A percentile compares a stretch with the other conserved stretches of the same genome.
These are phyloP conservation scores for Apiotrichum veenhuisii DNA, from an alignment of 1,284 basidiomycete genomes.

Conservation along the genomic window DNA sequence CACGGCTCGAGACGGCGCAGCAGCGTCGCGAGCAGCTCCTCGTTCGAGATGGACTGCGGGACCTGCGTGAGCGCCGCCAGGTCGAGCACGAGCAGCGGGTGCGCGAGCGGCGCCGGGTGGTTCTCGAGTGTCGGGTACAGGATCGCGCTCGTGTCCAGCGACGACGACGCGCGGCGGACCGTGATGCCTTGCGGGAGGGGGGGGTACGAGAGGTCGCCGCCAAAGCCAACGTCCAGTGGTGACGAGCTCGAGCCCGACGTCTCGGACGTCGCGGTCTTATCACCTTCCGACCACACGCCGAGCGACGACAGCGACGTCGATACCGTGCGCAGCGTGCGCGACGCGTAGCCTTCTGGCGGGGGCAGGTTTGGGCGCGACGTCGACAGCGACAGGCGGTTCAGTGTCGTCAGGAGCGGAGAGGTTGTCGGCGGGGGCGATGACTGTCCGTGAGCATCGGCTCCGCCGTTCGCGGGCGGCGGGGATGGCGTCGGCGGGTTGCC, in stretches of 20 bases:
- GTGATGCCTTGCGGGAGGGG: not conserved
- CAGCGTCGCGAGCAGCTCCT: conserved; percentile 28
- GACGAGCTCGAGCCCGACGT: not conserved
- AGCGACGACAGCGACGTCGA: not conserved
- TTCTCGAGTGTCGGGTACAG: conserved; percentile 19
- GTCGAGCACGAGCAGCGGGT: conserved; percentile 31
- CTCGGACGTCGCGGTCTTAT: not conserved
- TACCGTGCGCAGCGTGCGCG: conserved; percentile 7
- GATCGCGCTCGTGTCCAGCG: conserved; percentile 9
- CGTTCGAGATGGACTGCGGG: conserved; percentile 23
- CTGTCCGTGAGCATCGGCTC: too few species aligned
- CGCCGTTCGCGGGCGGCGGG: too few species aligned
- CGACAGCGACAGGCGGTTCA: conserved; percentile 21
- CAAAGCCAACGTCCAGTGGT: too few species aligned
- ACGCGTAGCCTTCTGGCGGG: conserved; percentile 6
- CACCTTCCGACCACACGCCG: not conserved
- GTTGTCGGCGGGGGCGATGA: too few species aligned
- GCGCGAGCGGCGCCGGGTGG: conserved; percentile 13
- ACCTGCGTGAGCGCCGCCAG: conserved; percentile 23
- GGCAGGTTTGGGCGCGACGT: conserved; percentile 22
- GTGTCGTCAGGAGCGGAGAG: conserved; percentile 19
- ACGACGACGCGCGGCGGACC: not conserved
- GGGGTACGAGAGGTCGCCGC: not conserved
- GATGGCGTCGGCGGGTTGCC: too few species aligned
- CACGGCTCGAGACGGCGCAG: conserved; percentile 33